These are phyloP conservation scores for Dichomitus squalens DNA, from an alignment of 1,284 basidiomycete genomes.

Conservation along the genomic window DNA sequence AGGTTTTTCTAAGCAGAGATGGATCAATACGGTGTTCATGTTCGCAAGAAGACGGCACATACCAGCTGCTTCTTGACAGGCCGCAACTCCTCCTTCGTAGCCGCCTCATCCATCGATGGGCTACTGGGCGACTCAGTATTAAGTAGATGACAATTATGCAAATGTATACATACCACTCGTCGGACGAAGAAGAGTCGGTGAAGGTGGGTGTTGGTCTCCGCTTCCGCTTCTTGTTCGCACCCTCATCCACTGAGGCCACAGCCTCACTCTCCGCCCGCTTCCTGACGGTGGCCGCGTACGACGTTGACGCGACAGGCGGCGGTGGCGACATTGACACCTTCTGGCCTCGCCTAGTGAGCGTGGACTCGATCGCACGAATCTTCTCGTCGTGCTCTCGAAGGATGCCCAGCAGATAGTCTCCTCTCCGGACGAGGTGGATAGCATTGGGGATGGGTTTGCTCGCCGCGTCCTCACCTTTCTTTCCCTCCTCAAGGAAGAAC, in stretches of 20 bases:
- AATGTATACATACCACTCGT: constrained; percentile 72
- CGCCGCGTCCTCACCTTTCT: constrained; percentile 82
- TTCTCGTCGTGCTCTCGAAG: constrained; percentile 94
- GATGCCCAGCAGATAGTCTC: constrained; percentile 91
- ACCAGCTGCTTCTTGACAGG: constrained; percentile 97
- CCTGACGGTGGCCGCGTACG: constrained; percentile 59
- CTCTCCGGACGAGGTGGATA: constrained; percentile 95
- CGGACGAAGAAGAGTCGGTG: constrained; percentile 86
- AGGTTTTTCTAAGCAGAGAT: constrained; percentile 78
- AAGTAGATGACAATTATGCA: constrained; percentile 3
- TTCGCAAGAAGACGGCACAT: constrained; percentile 32
- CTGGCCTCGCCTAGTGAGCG: constrained; percentile 64
- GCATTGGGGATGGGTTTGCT: constrained; percentile 90
- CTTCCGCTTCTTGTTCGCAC: constrained; percentile 73
- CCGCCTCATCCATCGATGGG: constrained; percentile 94
- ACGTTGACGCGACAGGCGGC: constrained; percentile 70
- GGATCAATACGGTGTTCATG: neutral
- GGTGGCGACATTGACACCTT: constrained; percentile 74
- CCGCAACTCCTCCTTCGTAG: constrained; percentile 94
- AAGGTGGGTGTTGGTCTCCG: constrained; percentile 89
- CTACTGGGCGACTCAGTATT: constrained; percentile 40
- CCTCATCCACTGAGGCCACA: constrained; percentile 76
- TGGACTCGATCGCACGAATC: constrained; percentile 80
- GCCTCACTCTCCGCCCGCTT: constrained; percentile 82
- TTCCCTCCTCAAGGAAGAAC: constrained; percentile 97